Conservation (phyloP, 1,284 basidiomycete genomes). For the Apiotrichum laibachii region DNA sequence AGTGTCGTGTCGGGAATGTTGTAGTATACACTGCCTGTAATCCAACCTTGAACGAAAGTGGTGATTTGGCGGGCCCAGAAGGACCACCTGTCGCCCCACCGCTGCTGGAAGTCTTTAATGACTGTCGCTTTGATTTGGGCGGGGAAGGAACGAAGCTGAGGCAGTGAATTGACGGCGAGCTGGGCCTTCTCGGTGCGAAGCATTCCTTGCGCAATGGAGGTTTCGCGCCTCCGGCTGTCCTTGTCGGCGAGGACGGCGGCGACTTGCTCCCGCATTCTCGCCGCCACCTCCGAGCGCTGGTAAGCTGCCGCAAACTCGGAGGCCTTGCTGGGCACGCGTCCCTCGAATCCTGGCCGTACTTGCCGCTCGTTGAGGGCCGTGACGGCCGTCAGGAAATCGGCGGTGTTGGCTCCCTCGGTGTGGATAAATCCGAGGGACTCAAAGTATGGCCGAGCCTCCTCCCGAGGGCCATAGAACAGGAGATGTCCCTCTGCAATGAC, state of each 20-base stretch:
- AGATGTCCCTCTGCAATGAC: conserved; percentile 75
- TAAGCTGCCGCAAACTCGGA: conserved; percentile 56
- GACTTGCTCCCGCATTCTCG: conserved; percentile 36
- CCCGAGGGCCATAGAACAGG: conserved; percentile 72
- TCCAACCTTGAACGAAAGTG: conserved; percentile 34
- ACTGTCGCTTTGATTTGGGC: conserved; percentile 42
- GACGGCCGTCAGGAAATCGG: conserved; percentile 61
- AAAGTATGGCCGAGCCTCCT: conserved; percentile 72
- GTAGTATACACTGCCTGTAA: conserved; percentile 71
- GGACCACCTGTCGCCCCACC: conserved; percentile 39
- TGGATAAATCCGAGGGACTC: conserved; percentile 69
- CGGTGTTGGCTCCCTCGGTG: conserved; percentile 44
- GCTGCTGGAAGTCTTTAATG: conserved; percentile 42
- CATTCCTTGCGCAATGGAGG: conserved; percentile 25
- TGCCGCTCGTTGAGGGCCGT: conserved; percentile 62
- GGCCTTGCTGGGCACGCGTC: conserved; percentile 54
- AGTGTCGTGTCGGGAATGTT: conserved; percentile 61
- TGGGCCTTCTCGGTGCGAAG: conserved; percentile 31
- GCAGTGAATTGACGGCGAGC: conserved; percentile 17
- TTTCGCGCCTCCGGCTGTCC: conserved; percentile 21
- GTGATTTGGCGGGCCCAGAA: conserved; percentile 42
- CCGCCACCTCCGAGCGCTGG: conserved; percentile 31
- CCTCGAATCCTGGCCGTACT: conserved; percentile 54
- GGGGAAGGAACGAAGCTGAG: conserved; percentile 30
- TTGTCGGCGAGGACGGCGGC: conserved; percentile 31